Conservation (phyloP, 768 basidiomycete species). For the Amanita jacksonii region DNA sequence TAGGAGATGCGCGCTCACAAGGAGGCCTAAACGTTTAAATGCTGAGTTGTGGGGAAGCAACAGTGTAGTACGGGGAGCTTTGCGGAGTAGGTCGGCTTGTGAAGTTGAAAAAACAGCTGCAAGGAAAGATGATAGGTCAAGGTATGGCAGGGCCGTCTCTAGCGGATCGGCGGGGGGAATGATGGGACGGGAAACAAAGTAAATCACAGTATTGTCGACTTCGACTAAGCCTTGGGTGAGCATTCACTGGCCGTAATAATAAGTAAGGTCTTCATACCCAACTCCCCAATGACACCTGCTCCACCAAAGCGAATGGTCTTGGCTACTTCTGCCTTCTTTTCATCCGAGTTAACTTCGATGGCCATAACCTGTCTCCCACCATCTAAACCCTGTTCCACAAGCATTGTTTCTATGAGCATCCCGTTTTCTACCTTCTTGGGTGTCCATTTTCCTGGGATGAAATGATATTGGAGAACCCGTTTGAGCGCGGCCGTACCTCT, state of each 20-base stretch:
- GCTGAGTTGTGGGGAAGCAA: conserved; percentile 88
- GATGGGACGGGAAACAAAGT: conserved; percentile 80
- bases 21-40: conserved; percentile 73
- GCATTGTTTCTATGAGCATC: conserved; percentile 70
- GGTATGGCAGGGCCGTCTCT: conserved; percentile 66
- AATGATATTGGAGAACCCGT: conserved; percentile 78
- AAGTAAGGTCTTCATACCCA: conserved; percentile 38
- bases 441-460: conserved; percentile 74
- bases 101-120: conserved; percentile 83
- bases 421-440: conserved; percentile 62
- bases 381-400: conserved; percentile 61
- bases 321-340: conserved; percentile 34
- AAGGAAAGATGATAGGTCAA: conserved; percentile 87
- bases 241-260: background rate
- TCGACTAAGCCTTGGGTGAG: conserved; percentile 39
- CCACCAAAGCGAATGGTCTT: conserved; percentile 75
- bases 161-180: conserved; percentile 76
- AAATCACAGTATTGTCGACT: conserved; percentile 73
- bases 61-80: conserved; percentile 62
- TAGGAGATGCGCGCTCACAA: conserved; percentile 83
- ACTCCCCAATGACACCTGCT: conserved; percentile 68
- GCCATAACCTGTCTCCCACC: conserved; percentile 62
- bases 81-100: conserved; percentile 61
- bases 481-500: conserved; percentile 61
- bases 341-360: conserved; percentile 48